Evolutionary conservation across 2,329 filamentous ascomycete species (phyloP).

Genomic region (Trichoderma arundinaceum): DNA sequence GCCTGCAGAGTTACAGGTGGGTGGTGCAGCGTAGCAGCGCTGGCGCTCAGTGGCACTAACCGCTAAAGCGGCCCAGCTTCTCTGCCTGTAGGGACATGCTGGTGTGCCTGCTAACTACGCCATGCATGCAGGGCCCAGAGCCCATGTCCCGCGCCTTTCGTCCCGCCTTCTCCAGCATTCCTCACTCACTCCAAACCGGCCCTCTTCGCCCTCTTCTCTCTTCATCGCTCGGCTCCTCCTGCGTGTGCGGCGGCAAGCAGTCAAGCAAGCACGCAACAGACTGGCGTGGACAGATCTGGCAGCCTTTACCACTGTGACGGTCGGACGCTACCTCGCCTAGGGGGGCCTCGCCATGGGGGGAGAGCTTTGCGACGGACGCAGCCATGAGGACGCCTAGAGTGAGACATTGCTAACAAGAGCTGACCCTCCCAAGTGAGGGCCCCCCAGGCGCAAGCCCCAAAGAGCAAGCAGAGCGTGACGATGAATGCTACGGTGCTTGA

Average conservation of each 20-base stretch:
- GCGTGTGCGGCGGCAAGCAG: too few species aligned
- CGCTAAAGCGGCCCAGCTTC: too few species aligned
- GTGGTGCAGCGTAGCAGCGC: neutral
- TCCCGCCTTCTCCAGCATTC: too few species aligned
- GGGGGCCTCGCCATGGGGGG: conserved; percentile 16
- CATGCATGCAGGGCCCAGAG: too few species aligned
- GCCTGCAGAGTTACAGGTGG: conserved; percentile 15
- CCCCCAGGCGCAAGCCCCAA: conserved; percentile 10
- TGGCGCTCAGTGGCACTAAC: neutral
- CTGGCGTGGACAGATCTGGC: neutral
- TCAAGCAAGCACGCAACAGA: too few species aligned
- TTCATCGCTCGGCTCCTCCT: too few species aligned
- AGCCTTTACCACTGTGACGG: conserved; percentile 17
- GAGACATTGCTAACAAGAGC: conserved; percentile 34
- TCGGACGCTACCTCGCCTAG: conserved; percentile 20
- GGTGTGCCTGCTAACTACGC: neutral
- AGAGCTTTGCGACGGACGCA: conserved; percentile 37
- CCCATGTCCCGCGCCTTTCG: too few species aligned
- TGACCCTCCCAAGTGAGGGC: conserved; percentile 16
- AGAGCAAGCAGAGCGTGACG: conserved; percentile 16
- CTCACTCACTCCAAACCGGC: too few species aligned
- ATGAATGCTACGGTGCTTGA: conserved; percentile 14
- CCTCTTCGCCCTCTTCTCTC: too few species aligned
- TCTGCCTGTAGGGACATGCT: too few species aligned
- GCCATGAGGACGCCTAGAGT: conserved; percentile 32